Percentiles rank a stretch among this genome's conserved stretches.
These are phyloP conservation scores for Geosmithia putterillii DNA, from an alignment of 2,329 filamentous ascomycete genomes.

Conservation along the genomic window DNA sequence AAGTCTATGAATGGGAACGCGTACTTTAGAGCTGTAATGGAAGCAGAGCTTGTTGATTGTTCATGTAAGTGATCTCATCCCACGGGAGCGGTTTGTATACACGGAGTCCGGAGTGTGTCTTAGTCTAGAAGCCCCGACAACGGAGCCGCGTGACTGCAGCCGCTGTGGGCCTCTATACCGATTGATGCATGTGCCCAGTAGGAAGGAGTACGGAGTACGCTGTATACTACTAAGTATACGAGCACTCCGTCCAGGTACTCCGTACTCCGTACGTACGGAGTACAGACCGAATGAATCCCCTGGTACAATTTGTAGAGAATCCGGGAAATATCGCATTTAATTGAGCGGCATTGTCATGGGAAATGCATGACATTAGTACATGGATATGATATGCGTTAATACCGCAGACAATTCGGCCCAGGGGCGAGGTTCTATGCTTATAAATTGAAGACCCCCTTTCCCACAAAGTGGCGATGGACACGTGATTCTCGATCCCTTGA, in stretches of 20 bases:
- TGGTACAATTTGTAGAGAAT: background rate
- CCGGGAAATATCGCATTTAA: background rate
- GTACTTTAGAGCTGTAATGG: background rate
- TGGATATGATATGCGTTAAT: background rate
- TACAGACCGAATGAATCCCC: background rate
- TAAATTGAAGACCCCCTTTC: background rate
- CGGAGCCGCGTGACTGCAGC: no score
- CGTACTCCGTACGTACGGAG: no score
- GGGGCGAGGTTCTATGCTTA: background rate
- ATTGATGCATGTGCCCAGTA: no score
- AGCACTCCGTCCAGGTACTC: no score
- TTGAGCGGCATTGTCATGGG: background rate
- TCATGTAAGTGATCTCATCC: background rate
- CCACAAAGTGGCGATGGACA: background rate
- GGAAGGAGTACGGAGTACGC: no score
- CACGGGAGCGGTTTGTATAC: no score
- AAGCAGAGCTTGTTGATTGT: background rate
- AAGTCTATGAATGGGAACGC: background rate
- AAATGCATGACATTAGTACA: background rate
- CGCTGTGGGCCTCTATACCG: background rate
- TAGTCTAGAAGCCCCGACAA: no score
- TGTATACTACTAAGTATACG: no score
- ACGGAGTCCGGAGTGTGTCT: no score
- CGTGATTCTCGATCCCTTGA: background rate
- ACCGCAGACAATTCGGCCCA: background rate